phyloP scores from a whole-genome alignment of 345 rosid genomes.

The Euphorbia peplus region DNA sequence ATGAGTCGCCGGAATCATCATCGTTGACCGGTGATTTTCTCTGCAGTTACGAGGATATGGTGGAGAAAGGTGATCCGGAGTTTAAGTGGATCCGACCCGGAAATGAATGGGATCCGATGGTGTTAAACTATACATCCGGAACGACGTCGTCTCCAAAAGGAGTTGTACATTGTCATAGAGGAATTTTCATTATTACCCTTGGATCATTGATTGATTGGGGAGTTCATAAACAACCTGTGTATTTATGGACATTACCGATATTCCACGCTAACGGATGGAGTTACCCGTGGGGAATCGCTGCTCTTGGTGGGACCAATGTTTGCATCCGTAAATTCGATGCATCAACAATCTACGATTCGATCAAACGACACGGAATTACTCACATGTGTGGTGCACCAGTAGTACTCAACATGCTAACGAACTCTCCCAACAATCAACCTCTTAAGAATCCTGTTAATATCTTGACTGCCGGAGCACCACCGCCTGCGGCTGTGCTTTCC shows the following conservation, averaged over 20 bases:
- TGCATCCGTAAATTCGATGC: constrained; percentile 23
- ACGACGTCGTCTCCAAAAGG: constrained; percentile 32
- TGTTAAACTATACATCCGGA: constrained; percentile 28
- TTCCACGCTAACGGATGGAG: constrained; percentile 37
- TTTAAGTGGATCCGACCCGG: constrained; percentile 25
- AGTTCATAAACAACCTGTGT: constrained; percentile 18
- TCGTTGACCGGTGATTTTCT: constrained; percentile 7
- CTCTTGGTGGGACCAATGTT: constrained; percentile 25
- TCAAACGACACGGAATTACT: constrained; percentile 19
- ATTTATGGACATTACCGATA: constrained; percentile 23
- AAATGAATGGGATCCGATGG: constrained; percentile 24
- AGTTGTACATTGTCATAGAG: constrained; percentile 22
- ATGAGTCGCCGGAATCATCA: constrained; percentile 17
- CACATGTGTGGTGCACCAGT: constrained; percentile 34
- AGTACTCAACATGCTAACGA: constrained; percentile 28
- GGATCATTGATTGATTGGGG: constrained; percentile 19
- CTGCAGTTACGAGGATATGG: constrained; percentile 20
- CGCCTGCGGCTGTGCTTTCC: constrained; percentile 16
- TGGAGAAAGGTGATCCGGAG: constrained; percentile 18
- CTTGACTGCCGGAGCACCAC: constrained; percentile 26
- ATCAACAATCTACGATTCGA: constrained; percentile 10
- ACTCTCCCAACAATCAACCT: constrained; percentile 5
- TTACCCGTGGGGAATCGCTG: constrained; percentile 25
- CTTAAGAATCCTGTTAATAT: constrained; percentile 15
- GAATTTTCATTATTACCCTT: constrained; percentile 4